These are phyloP conservation scores for Akanthomyces uredinophilus DNA, from an alignment of 2,329 filamentous ascomycete genomes.

Conservation along the genomic window DNA sequence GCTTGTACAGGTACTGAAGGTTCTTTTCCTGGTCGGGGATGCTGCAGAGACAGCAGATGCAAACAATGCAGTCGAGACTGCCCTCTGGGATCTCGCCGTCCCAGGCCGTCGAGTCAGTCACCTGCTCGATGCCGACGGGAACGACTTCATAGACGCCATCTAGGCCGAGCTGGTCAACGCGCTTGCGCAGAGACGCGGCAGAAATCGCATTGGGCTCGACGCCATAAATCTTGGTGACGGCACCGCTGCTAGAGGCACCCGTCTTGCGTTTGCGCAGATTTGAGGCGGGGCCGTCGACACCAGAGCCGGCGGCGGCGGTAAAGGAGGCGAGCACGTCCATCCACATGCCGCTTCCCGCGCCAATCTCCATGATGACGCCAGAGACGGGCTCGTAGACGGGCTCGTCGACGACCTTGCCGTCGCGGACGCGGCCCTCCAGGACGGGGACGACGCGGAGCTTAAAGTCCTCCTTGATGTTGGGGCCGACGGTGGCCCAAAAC, in stretches of 20 bases:
- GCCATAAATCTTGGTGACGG: constrained; percentile 51
- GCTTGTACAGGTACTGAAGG: constrained; percentile 49
- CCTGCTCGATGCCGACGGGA: constrained; percentile 56
- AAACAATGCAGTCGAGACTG: constrained; percentile 55
- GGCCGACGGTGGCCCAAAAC: constrained; percentile 56
- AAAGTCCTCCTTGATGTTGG: constrained; percentile 39
- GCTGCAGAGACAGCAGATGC: constrained; percentile 57
- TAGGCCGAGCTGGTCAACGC: constrained; percentile 48
- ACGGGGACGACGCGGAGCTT: constrained; percentile 46
- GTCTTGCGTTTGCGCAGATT: constrained; percentile 25
- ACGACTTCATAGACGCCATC: constrained; percentile 56
- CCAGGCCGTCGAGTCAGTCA: constrained; percentile 39
- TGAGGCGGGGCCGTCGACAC: constrained; percentile 15
- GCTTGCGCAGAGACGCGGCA: constrained; percentile 41
- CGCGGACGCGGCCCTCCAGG: constrained; percentile 43
- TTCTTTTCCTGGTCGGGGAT: constrained; percentile 56
- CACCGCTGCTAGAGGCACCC: constrained; percentile 19
- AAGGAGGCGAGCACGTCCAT: constrained; percentile 44
- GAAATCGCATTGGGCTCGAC: constrained; percentile 58
- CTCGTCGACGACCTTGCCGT: constrained; percentile 32
- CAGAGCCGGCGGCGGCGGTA: constrained; percentile 8
- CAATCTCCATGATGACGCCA: constrained; percentile 57
- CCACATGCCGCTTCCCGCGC: constrained; percentile 58
- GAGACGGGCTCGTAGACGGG: constrained; percentile 33
- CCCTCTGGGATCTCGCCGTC: constrained; percentile 43